Percentiles rank a stretch among this genome's conserved stretches.
These are phyloP conservation scores for Monilinia vaccinii-corymbosi DNA, from an alignment of 2,329 filamentous ascomycete genomes.

Conservation along the genomic window DNA sequence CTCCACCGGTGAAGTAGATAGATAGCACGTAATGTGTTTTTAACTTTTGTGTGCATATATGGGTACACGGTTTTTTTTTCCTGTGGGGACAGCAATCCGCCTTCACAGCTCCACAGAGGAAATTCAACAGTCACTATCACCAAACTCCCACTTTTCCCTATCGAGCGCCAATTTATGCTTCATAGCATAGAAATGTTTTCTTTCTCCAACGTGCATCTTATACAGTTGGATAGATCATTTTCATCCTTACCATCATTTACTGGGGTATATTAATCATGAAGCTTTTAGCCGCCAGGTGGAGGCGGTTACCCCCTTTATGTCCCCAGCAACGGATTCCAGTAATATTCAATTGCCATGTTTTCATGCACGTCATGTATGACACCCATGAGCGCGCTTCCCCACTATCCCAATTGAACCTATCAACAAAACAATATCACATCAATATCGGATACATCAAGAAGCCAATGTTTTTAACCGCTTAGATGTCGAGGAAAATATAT, in stretches of 20 bases:
- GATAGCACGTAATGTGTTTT: neutral
- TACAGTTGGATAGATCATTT: neutral
- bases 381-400: conserved; percentile 9
- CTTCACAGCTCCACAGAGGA: neutral
- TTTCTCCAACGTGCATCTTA: neutral
- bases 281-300: conserved; percentile 2
- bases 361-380: conserved; percentile 11
- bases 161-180: neutral
- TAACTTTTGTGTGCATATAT: neutral
- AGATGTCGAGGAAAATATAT: neutral
- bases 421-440: conserved; percentile 5
- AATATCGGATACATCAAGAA: neutral
- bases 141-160: neutral
- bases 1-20: neutral
- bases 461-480: neutral
- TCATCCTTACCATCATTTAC: neutral
- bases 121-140: neutral
- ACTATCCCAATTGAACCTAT: conserved; percentile 6
- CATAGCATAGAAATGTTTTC: neutral
- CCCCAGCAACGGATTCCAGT: neutral
- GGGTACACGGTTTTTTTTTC: neutral
- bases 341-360: conserved; percentile 3
- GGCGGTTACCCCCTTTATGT: conserved; percentile 2
- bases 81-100: neutral
- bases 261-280: neutral